Evolutionary conservation across 2,329 filamentous ascomycete species (phyloP).

Genomic region (Ophiostoma ips): DNA sequence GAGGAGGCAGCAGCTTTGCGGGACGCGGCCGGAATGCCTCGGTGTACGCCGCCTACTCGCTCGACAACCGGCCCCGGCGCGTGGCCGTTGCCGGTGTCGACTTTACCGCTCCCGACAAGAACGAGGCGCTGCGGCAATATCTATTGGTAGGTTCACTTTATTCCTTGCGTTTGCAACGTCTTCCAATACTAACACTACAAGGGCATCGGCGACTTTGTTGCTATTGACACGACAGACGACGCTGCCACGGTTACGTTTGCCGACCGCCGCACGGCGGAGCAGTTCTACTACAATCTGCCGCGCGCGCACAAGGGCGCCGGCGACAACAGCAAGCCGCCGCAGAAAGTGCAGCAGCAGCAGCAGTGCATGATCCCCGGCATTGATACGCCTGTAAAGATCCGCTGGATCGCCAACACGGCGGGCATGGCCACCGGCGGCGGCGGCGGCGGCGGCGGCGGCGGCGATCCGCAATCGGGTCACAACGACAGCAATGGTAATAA

Average conservation of each 20-base stretch:
- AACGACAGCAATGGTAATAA: constrained; percentile 14
- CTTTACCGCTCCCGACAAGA: constrained; percentile 46
- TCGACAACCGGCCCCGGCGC: constrained; percentile 63
- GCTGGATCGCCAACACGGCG: constrained; percentile 36
- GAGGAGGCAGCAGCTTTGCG: constrained; percentile 25
- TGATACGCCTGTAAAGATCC: constrained; percentile 46
- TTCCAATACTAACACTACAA: not conserved
- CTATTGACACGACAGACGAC: constrained; percentile 34
- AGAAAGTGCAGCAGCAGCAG: constrained; percentile 14
- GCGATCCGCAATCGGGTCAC: too few relatives aligned
- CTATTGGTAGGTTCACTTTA: constrained; percentile 30
- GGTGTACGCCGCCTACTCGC: constrained; percentile 47
- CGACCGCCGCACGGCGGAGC: constrained; percentile 58
- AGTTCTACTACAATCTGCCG: constrained; percentile 43
- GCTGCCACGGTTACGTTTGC: constrained; percentile 47
- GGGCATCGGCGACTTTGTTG: constrained; percentile 47
- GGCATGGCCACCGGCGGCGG: constrained; percentile 1
- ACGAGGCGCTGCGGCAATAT: constrained; percentile 58
- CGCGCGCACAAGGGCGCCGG: constrained; percentile 15
- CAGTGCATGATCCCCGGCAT: constrained; percentile 37
- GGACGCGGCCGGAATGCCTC: constrained; percentile 32
- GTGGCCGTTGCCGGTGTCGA: constrained; percentile 50
- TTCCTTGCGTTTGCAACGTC: not conserved
- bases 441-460: not conserved
- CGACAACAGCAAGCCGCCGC: not conserved